These are phyloP conservation scores for Tolypocladium tundrense DNA, from an alignment of 2,329 filamentous ascomycete species.

Conservation along the genomic window DNA sequence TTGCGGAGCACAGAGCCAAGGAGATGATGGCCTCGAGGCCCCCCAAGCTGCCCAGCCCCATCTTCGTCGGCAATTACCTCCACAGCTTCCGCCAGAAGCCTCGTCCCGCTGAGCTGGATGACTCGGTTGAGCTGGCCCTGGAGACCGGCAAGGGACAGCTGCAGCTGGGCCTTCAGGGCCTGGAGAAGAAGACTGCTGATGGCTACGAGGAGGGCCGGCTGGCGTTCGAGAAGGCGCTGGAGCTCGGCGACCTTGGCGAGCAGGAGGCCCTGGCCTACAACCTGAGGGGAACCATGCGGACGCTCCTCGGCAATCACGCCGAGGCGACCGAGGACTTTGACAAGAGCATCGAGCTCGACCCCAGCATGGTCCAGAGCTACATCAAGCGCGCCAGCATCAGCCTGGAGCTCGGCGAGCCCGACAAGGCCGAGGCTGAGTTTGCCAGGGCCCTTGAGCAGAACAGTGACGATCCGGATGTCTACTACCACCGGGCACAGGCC, in stretches of 20 bases:
- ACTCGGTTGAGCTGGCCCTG: slow-evolving; percentile 65
- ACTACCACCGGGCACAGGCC: slow-evolving; percentile 96
- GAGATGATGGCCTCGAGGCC: slow-evolving; percentile 76
- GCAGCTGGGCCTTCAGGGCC: slow-evolving; percentile 68
- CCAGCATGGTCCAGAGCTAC: slow-evolving; percentile 85
- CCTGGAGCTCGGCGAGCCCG: slow-evolving; percentile 79
- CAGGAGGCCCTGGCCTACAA: slow-evolving; percentile 90
- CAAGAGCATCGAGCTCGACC: slow-evolving; percentile 86
- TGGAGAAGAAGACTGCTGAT: slow-evolving; percentile 79
- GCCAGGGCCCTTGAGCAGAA: slow-evolving; percentile 77
- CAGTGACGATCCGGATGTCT: slow-evolving; percentile 86
- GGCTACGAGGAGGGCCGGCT: slow-evolving; percentile 82
- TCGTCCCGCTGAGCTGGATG: slow-evolving; percentile 72
- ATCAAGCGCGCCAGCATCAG: slow-evolving; percentile 99
- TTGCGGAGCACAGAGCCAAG: slow-evolving; percentile 89
- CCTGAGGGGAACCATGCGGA: slow-evolving; percentile 92
- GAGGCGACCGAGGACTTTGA: slow-evolving; percentile 77
- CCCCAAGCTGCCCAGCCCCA: slow-evolving; percentile 85
- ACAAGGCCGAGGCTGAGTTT: slow-evolving; percentile 83
- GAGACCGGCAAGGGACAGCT: slow-evolving; percentile 77
- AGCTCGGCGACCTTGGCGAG: slow-evolving; percentile 68
- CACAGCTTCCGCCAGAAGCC: slow-evolving; percentile 89
- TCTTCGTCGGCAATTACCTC: slow-evolving; percentile 96
- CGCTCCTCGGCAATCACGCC: slow-evolving; percentile 78
- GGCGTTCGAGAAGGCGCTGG: slow-evolving; percentile 80